Percentiles rank a stretch among this genome's conserved stretches.
Conservation (phyloP, 164 flowering plant genomes). For the Liquidambar formosana region DNA sequence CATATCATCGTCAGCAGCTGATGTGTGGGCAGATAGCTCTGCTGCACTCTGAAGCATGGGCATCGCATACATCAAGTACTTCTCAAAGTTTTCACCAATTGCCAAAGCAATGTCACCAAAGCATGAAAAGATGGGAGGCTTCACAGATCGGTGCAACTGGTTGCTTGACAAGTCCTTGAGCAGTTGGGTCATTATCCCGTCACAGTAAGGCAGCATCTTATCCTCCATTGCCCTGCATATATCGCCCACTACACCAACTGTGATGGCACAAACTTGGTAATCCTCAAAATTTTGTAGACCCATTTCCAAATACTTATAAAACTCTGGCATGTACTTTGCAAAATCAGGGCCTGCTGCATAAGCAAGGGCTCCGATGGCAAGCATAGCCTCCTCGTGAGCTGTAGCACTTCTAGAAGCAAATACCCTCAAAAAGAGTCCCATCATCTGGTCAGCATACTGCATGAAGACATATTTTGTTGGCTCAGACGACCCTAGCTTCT, state of each 20-base stretch:
- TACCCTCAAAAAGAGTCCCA: slow-evolving; percentile 58
- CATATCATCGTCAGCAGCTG: slow-evolving; percentile 57
- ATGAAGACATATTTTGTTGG: slow-evolving; percentile 41
- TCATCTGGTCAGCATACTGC: slow-evolving; percentile 65
- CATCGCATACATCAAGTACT: slow-evolving; percentile 68
- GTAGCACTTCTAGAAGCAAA: slow-evolving; percentile 61
- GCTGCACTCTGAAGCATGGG: slow-evolving; percentile 75
- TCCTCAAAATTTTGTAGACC: no score
- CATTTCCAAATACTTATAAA: no score
- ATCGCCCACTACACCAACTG: no score
- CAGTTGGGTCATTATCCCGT: slow-evolving; percentile 65
- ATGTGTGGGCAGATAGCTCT: slow-evolving; percentile 42
- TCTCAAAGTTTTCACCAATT: slow-evolving; percentile 64
- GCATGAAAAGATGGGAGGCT: slow-evolving; percentile 66
- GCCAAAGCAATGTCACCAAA: slow-evolving; percentile 70
- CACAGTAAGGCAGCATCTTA: slow-evolving; percentile 58
- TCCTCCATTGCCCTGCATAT: slow-evolving; percentile 64
- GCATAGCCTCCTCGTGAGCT: slow-evolving; percentile 70
- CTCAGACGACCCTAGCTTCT: slow-evolving; percentile 52
- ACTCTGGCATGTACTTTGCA: slow-evolving; percentile 57
- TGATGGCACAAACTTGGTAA: slow-evolving; percentile 65
- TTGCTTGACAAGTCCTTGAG: slow-evolving; percentile 64
- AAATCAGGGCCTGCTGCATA: slow-evolving; percentile 54
- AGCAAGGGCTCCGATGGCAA: no score
- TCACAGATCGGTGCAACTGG: slow-evolving; percentile 62